These are phyloP conservation scores for Wickerhamomyces chaumierensis DNA, from an alignment of 805 yeast species.

Conservation along the genomic window DNA sequence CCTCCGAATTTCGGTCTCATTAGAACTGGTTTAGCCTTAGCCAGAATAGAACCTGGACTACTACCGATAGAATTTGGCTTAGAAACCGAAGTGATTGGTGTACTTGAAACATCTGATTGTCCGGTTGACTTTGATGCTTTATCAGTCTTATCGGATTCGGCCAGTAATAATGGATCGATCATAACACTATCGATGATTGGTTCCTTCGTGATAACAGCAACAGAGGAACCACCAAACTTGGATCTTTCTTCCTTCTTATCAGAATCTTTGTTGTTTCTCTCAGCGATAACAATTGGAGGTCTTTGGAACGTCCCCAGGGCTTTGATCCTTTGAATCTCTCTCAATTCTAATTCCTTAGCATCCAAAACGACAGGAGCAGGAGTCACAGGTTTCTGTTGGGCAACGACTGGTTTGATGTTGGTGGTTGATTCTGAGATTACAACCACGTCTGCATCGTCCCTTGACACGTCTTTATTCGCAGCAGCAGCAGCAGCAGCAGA, in stretches of 20 bases:
- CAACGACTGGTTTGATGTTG: not conserved
- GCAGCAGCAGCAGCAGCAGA: no score
- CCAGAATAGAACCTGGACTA: not conserved
- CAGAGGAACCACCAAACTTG: not conserved
- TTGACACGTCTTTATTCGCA: no score
- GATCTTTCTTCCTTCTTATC: not conserved
- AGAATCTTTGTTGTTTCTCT: constrained; percentile 3
- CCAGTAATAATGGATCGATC: not conserved
- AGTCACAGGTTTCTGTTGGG: not conserved
- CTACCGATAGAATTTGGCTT: constrained; percentile 1
- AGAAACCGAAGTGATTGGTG: not conserved
- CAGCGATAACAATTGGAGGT: constrained; percentile 11
- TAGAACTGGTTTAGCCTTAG: constrained; percentile 6
- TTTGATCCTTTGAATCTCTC: not conserved
- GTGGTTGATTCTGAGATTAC: no score
- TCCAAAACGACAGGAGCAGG: not conserved
- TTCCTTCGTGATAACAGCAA: no score
- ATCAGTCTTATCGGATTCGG: not conserved
- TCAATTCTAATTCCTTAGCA: not conserved
- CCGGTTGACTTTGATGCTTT: no score
- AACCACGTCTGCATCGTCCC: no score
- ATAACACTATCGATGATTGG: not conserved
- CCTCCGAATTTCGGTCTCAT: constrained; percentile 17
- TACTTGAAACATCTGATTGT: not conserved
- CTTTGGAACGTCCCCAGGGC: constrained; percentile 16